Evolutionary conservation across 306 rosid species (phyloP).

Genomic region (Cicer bijugum): DNA sequence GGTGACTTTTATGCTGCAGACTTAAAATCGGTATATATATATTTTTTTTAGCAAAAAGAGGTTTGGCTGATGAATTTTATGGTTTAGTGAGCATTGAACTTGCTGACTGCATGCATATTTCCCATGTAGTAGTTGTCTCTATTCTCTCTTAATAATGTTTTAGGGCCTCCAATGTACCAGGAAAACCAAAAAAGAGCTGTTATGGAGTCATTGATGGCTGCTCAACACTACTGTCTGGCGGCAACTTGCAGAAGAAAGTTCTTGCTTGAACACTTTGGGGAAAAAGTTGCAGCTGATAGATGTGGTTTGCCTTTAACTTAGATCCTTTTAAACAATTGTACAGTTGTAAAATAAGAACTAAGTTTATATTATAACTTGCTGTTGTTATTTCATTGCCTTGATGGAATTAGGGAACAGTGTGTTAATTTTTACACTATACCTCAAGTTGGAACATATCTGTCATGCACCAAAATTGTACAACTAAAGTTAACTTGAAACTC

Average conservation of each 20-base stretch:
- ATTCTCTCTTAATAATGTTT: conserved; percentile 38
- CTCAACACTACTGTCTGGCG: conserved; percentile 73
- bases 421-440: conserved; percentile 2
- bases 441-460: conserved; percentile 34
- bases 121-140: conserved; percentile 15
- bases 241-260: conserved; percentile 85
- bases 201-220: conserved; percentile 74
- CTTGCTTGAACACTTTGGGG: conserved; percentile 85
- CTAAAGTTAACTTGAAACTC: conserved; percentile 3
- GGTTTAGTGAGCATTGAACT: conserved; percentile 41
- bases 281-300: conserved; percentile 60
- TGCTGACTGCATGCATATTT: conserved; percentile 41
- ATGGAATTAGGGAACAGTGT: conserved; percentile 6
- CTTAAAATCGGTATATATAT: conserved; percentile 57
- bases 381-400: conserved; percentile 31
- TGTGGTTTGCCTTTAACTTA: conserved; percentile 67
- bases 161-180: conserved; percentile 52
- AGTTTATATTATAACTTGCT: conserved; percentile 13
- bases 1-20: conserved; percentile 71
- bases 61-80: conserved; percentile 21
- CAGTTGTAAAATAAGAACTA: conserved; percentile 15
- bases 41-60: conserved; percentile 20
- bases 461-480: conserved; percentile 6
- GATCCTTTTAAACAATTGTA: conserved; percentile 39
- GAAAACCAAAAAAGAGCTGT: conserved; percentile 78